A percentile compares a stretch with the other conserved stretches of the same genome.
phyloP scores from a whole-genome alignment of 495 filamentous ascomycete genomes.

The Penicillium herquei region DNA sequence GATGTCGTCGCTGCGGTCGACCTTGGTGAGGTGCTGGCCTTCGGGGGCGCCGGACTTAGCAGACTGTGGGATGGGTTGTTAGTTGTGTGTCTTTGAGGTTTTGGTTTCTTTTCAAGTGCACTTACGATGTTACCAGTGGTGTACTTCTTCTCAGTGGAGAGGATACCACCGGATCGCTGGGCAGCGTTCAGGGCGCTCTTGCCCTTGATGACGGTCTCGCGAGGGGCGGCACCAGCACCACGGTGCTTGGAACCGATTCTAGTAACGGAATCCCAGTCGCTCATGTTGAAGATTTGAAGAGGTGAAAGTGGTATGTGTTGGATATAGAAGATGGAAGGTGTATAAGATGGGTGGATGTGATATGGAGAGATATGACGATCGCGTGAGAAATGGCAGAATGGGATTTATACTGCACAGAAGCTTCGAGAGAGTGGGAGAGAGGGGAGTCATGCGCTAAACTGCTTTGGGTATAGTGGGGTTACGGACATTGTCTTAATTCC shows the following conservation, averaged over 20 bases:
- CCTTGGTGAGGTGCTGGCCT: constrained; percentile 95
- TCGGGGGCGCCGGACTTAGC: constrained; percentile 61
- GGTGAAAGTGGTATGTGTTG: constrained; percentile 4
- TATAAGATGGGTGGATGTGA: constrained; percentile 5
- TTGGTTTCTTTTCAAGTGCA: constrained; percentile 16
- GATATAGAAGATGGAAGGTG: constrained; percentile 1
- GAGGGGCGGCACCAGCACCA: constrained; percentile 53
- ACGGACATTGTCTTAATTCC: neutral
- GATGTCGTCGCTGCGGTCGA: constrained; percentile 97
- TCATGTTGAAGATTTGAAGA: constrained; percentile 32
- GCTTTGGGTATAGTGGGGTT: constrained; percentile 15
- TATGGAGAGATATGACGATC: constrained; percentile 12
- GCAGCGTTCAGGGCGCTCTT: constrained; percentile 89
- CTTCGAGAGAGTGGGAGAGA: constrained; percentile 44
- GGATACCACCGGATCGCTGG: constrained; percentile 68
- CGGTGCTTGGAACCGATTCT: constrained; percentile 87
- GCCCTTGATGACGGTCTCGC: constrained; percentile 85
- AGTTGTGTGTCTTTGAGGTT: constrained; percentile 2
- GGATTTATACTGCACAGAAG: constrained; percentile 46
- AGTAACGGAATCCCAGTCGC: constrained; percentile 84
- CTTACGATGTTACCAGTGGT: constrained; percentile 73
- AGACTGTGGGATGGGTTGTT: constrained; percentile 37
- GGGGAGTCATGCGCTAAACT: constrained; percentile 31
- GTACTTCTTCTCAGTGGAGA: constrained; percentile 94
- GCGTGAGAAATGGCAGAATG: constrained; percentile 31